Evolutionary conservation across 2,329 filamentous ascomycete species (phyloP).

Genomic region (Penicillium sp.): DNA sequence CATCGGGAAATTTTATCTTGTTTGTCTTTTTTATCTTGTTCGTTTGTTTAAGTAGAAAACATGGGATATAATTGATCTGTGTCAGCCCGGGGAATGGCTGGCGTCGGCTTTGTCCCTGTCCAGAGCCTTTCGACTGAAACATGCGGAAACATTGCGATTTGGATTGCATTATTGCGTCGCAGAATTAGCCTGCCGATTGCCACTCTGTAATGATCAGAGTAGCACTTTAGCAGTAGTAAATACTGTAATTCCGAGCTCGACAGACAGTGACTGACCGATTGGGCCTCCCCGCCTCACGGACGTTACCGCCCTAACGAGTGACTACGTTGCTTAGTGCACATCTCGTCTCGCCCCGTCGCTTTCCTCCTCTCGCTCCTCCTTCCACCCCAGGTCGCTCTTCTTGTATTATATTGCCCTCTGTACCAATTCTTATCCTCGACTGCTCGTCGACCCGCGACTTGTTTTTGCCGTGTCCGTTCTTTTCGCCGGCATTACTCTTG

Average conservation of each 20-base stretch:
- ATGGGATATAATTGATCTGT: too few species aligned
- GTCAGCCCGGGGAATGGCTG: too few species aligned
- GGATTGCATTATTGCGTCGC: not conserved
- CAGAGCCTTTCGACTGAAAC: not conserved
- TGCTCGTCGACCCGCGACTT: slow-evolving; percentile 11
- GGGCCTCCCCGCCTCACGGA: slow-evolving; percentile 11
- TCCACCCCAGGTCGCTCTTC: slow-evolving; percentile 14
- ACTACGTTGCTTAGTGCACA: slow-evolving; percentile 16
- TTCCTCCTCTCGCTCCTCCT: slow-evolving; percentile 19
- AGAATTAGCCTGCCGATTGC: not conserved
- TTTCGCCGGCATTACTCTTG: not conserved
- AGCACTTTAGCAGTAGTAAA: too few species aligned
- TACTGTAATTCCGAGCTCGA: too few species aligned
- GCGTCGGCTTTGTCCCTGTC: not conserved
- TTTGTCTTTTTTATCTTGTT: not conserved
- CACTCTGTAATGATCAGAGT: too few species aligned
- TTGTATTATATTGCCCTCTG: slow-evolving; percentile 30
- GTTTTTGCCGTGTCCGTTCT: not conserved
- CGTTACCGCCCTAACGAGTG: slow-evolving; percentile 8
- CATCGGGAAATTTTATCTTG: not conserved
- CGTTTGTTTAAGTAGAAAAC: not conserved
- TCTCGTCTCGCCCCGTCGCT: slow-evolving; percentile 17
- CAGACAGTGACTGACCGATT: slow-evolving; percentile 4
- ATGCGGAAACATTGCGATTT: not conserved
- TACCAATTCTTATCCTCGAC: slow-evolving; percentile 24